A percentile compares a stretch with the other conserved stretches of the same genome.
Evolutionary conservation across 2,329 filamentous ascomycete genomes (phyloP).

Genomic region (Aspergillus puulaauensis): DNA sequence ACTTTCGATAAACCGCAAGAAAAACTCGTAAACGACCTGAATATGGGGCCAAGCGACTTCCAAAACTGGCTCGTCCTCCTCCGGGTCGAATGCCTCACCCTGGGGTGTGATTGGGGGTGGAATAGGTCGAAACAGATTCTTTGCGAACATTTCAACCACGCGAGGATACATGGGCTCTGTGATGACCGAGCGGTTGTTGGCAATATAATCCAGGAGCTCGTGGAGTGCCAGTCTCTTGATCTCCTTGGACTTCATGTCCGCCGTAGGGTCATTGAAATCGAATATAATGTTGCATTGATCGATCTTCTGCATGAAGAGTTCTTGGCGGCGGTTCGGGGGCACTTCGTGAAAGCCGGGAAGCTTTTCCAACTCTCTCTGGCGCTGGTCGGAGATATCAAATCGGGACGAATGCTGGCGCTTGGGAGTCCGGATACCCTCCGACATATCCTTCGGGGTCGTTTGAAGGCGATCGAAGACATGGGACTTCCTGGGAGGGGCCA

Average conservation of each 20-base stretch:
- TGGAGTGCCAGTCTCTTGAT: slow-evolving; percentile 96
- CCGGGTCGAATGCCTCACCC: slow-evolving; percentile 95
- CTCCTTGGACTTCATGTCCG: slow-evolving; percentile 99
- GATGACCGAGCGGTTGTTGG: slow-evolving; percentile 97
- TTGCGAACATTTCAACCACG: slow-evolving; percentile 98
- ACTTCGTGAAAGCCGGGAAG: slow-evolving; percentile 97
- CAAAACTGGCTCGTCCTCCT: slow-evolving; percentile 96
- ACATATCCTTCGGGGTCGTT: slow-evolving; percentile 92
- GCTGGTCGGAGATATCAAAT: slow-evolving; percentile 94
- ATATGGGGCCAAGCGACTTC: slow-evolving; percentile 99
- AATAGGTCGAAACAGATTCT: slow-evolving; percentile 96
- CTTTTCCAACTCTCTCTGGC: slow-evolving; percentile 88
- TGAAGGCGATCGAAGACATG: slow-evolving; percentile 85
- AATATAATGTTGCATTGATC: slow-evolving; percentile 99
- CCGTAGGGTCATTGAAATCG: slow-evolving; percentile 97
- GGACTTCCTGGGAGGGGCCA: slow-evolving; percentile 94
- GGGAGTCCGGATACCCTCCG: slow-evolving; percentile 90
- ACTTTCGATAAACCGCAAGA: slow-evolving; percentile 97
- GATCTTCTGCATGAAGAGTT: slow-evolving; percentile 99
- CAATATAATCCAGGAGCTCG: slow-evolving; percentile 95
- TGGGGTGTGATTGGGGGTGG: slow-evolving; percentile 96
- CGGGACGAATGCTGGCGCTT: slow-evolving; percentile 96
- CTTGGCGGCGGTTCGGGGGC: slow-evolving; percentile 87
- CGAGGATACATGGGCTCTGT: slow-evolving; percentile 98
- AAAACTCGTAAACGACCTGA: slow-evolving; percentile 99